Conservation (phyloP, 495 filamentous ascomycete genomes). For the Hypomontagnella monticulosa region DNA sequence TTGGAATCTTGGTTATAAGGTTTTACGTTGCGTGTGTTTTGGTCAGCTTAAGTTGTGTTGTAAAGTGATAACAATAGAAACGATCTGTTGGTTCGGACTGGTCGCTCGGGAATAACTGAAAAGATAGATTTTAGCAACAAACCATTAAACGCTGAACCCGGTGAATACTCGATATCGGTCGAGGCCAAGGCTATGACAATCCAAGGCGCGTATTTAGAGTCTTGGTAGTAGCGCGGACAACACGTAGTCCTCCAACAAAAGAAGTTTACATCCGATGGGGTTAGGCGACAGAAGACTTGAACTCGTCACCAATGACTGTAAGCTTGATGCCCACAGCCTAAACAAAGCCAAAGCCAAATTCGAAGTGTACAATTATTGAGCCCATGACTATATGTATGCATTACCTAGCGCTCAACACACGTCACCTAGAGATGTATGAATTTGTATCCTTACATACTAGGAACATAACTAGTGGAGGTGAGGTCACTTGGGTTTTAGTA, state of each 20-base stretch:
- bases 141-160: neutral
- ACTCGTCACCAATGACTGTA: neutral
- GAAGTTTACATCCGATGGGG: neutral
- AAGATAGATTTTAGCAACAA: neutral
- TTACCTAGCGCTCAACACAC: neutral
- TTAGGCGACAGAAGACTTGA: neutral
- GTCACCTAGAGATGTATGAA: neutral
- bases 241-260: neutral
- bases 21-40: neutral
- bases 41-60: neutral
- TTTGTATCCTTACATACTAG: too few relatives aligned
- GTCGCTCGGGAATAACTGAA: too few relatives aligned
- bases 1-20: neutral
- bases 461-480: neutral
- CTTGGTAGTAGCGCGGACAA: constrained; percentile 1
- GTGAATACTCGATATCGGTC: neutral
- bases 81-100: neutral
- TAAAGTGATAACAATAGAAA: neutral
- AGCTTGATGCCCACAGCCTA: too few relatives aligned
- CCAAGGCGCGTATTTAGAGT: constrained; percentile 12
- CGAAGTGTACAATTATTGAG: too few relatives aligned
- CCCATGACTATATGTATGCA: neutral
- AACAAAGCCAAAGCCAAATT: too few relatives aligned
- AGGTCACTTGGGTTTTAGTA: neutral
- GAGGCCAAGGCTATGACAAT: constrained; percentile 14